These are phyloP conservation scores for Paramyrothecium sp. DNA, from an alignment of 2,329 filamentous ascomycete species.

Conservation along the genomic window DNA sequence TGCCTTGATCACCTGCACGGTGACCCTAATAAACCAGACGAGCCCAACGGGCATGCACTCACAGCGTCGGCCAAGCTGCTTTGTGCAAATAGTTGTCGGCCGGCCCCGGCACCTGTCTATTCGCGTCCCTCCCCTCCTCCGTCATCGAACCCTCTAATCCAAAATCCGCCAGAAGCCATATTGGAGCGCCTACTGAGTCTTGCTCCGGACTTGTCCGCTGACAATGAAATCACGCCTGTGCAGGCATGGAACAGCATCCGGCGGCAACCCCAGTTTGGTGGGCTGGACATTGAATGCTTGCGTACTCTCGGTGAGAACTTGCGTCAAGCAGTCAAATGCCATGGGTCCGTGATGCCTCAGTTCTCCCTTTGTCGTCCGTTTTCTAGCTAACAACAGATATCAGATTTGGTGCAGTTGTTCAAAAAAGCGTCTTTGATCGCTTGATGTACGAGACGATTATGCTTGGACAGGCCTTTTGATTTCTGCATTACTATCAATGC, in stretches of 20 bases:
- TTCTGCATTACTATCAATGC: too few species aligned
- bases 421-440: not conserved
- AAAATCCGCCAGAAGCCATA: conserved; percentile 13
- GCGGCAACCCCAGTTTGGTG: conserved; percentile 26
- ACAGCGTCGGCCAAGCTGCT: conserved; percentile 19
- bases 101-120: not conserved
- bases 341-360: conserved; percentile 22
- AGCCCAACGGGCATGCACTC: conserved; percentile 23
- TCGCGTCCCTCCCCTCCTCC: not conserved
- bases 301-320: conserved; percentile 22
- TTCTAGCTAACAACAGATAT: not conserved
- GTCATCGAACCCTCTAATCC: not conserved
- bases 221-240: conserved; percentile 35
- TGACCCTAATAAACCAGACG: conserved; percentile 17
- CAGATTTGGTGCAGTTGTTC: conserved; percentile 1
- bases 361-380: not conserved
- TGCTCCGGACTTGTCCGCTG: conserved; percentile 20
- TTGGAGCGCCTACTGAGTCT: conserved; percentile 21
- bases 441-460: not conserved
- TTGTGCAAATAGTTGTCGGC: not conserved
- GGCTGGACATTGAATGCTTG: conserved; percentile 23
- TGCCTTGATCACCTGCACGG: conserved; percentile 24
- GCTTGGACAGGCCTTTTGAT: not conserved
- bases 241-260: conserved; percentile 36
- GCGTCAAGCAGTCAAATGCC: conserved; percentile 30